Evolutionary conservation across 1,284 basidiomycete genomes (phyloP), one percentile per base, ranked within the genome.

Genomic region (Ustilago trichophora): DNA sequence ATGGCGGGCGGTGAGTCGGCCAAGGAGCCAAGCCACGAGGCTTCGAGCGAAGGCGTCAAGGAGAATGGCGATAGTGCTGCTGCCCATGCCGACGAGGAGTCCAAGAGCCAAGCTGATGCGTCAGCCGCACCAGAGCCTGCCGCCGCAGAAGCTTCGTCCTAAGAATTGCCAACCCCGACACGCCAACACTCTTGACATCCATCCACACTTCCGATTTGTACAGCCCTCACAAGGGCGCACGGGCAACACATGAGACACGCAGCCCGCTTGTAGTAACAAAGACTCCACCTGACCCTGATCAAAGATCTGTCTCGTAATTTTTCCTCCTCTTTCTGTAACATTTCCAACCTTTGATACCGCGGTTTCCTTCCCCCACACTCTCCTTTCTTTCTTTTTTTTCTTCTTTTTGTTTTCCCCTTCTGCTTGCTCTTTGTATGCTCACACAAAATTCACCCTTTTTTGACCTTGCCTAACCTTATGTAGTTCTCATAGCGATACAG

Each of bases 31-130:
- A 32, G 37, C 8, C 29, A 18, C n/a, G 51, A 55, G 13, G 53
- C 42, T 0, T 48, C 60, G 12, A 43, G 50, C 15, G 54, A 58
- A 44, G 27, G 44, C 9, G 42, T 16, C 2, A 65, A 53, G 46
- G 45, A 57, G 54, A 58, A 57, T 21, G 62, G 54, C 1, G 46
- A 49, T 15, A 37, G 27, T 29, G 27, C 34, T 15, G 27, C 49
- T 18, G 34, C 50, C 18, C 44, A 43, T 32, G 44, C 48, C 3
- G 48, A 51, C 18, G 10, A 35, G 18, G 53, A 63, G 33, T 19
- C 48, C 12, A 57, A 64, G 49, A 48, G 32, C 36, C 41, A 64
- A 33, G 11, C 43, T 29, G 59, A 63, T 18, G 43, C 52, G 18
- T 32, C 33, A 8, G 31, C 45, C 16, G 60, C 35, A 31, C 27